Evolutionary conservation across 2,329 filamentous ascomycete species (phyloP).

Genomic region (Knufia fluminis): DNA sequence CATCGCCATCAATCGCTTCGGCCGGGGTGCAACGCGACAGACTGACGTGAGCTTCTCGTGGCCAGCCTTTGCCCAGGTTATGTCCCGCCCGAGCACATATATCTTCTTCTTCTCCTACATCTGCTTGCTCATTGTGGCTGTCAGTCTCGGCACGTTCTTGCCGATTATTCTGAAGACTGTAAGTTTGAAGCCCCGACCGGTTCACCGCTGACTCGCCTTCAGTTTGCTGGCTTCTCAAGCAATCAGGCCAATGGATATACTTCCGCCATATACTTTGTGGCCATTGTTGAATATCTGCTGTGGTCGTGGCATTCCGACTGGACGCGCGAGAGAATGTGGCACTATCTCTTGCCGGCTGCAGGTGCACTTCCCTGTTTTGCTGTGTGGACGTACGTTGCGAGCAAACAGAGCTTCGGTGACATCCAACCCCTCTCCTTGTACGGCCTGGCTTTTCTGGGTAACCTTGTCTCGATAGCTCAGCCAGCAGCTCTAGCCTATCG

Average conservation of each 20-base stretch:
- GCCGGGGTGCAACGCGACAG: conserved; percentile 17
- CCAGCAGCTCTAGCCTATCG: conserved; percentile 16
- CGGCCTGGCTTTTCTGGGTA: conserved; percentile 20
- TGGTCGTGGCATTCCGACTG: conserved; percentile 21
- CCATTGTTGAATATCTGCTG: conserved; percentile 17
- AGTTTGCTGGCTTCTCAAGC: conserved; percentile 18
- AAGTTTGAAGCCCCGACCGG: background rate
- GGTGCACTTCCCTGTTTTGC: conserved; percentile 22
- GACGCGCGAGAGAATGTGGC: conserved; percentile 23
- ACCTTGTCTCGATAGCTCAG: conserved; percentile 18
- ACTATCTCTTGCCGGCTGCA: conserved; percentile 19
- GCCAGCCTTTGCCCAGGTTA: conserved; percentile 19
- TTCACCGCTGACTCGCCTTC: background rate
- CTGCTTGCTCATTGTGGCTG: conserved; percentile 19
- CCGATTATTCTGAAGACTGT: conserved; percentile 20
- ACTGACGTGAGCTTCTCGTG: conserved; percentile 19
- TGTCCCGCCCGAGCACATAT: conserved; percentile 21
- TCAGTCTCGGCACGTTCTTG: conserved; percentile 21
- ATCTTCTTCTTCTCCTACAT: conserved; percentile 21
- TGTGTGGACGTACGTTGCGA: conserved; percentile 21
- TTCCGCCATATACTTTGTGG: conserved; percentile 18
- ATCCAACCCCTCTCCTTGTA: conserved; percentile 19
- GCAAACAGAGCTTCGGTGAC: conserved; percentile 15
- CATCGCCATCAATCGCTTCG: conserved; percentile 22
- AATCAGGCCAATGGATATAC: conserved; percentile 22